Evolutionary conservation across 2,329 filamentous ascomycete species (phyloP).

Genomic region (Pseudogymnoascus sp.): DNA sequence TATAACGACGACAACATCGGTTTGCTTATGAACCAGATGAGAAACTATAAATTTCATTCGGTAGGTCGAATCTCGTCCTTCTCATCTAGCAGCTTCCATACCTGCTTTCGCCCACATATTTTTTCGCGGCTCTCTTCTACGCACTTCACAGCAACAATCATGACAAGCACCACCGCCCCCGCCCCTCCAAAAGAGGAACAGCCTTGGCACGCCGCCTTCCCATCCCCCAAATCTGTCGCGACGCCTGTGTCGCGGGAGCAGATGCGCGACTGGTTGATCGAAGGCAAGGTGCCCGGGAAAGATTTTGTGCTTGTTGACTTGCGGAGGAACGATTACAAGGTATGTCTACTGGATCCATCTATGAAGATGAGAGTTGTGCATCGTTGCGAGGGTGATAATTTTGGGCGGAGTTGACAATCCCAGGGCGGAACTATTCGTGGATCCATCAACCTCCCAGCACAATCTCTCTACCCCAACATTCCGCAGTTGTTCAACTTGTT

Average conservation of each 20-base stretch:
- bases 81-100: neutral
- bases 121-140: neutral
- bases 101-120: neutral
- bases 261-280: slow-evolving; percentile 8
- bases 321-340: slow-evolving; percentile 29
- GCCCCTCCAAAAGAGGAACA: neutral
- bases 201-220: slow-evolving; percentile 15
- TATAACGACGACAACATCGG: neutral
- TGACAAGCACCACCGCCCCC: neutral
- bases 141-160: neutral
- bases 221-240: slow-evolving; percentile 4
- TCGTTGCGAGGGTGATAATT: neutral
- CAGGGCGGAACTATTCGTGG: slow-evolving; percentile 29
- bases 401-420: neutral
- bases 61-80: neutral
- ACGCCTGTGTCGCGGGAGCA: slow-evolving; percentile 9
- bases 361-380: slow-evolving; percentile 8
- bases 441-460: slow-evolving; percentile 30
- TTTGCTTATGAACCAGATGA: neutral
- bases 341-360: slow-evolving; percentile 14
- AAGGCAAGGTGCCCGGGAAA: slow-evolving; percentile 11
- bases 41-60: neutral
- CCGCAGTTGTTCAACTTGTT: slow-evolving; percentile 26
- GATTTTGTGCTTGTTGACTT: slow-evolving; percentile 29
- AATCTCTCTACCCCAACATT: slow-evolving; percentile 27